Conservation (phyloP, 352 stramenopile species). For the Blastocystis sp. region DNA sequence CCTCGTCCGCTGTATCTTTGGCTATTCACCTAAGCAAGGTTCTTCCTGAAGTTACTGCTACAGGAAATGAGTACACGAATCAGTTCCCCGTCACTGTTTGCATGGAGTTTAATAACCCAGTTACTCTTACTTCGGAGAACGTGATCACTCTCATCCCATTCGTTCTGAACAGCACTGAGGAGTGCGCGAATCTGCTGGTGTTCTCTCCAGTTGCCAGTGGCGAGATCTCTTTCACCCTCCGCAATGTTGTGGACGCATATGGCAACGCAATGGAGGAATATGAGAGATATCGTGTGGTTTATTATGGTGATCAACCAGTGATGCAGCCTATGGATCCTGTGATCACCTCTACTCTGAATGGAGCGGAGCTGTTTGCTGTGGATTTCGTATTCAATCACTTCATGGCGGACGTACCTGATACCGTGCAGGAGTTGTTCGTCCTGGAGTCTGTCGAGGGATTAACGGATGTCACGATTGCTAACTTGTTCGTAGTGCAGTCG, state of each 20-base stretch:
- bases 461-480: not conserved
- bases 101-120: not conserved
- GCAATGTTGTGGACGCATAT: not conserved
- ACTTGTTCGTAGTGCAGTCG: not conserved
- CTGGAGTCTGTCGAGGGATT: not conserved
- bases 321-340: not conserved
- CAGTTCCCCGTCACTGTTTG: not conserved
- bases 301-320: not conserved
- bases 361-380: not conserved
- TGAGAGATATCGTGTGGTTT: not conserved
- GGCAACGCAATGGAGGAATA: not conserved
- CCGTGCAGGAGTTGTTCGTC: constrained; percentile 20
- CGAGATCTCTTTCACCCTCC: not conserved
- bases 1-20: not conserved
- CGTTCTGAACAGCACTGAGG: not conserved
- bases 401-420: not conserved
- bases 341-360: not conserved
- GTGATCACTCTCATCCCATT: not conserved
- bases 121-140: not conserved
- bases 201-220: not conserved
- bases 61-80: not conserved
- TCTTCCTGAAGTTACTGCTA: not conserved
- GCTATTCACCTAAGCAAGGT: not conserved
- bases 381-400: not conserved
- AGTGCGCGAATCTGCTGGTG: not conserved